phyloP scores from a whole-genome alignment of 2,329 filamentous ascomycete genomes.

The Oidium heveae region DNA sequence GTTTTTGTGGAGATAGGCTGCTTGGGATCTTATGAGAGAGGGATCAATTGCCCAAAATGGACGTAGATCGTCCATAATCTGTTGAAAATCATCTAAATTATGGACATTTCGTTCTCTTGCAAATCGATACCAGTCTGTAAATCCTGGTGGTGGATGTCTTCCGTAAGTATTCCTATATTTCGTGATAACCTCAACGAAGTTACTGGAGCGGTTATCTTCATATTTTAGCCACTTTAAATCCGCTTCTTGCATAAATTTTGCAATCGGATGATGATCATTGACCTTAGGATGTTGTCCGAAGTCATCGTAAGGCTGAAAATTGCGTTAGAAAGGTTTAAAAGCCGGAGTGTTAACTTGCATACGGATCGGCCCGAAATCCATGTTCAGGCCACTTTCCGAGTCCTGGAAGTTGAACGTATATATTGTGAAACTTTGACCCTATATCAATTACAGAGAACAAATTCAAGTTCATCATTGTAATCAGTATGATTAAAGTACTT shows the following conservation, averaged over 20 bases:
- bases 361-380: conserved; percentile 3
- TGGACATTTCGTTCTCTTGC: conserved; percentile 26
- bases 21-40: conserved; percentile 16
- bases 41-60: conserved; percentile 29
- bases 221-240: conserved; percentile 12
- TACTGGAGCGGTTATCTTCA: conserved; percentile 17
- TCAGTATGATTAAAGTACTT: not conserved
- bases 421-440: conserved; percentile 8
- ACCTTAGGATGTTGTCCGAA: conserved; percentile 9
- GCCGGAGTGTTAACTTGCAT: conserved; percentile 4
- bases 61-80: conserved; percentile 34
- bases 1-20: conserved; percentile 16
- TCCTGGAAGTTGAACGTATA: conserved; percentile 8
- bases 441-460: conserved; percentile 10
- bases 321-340: not conserved
- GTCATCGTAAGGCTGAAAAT: conserved; percentile 7
- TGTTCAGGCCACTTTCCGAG: conserved; percentile 2
- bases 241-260: conserved; percentile 12
- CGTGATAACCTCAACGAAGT: conserved; percentile 24
- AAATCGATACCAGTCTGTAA: conserved; percentile 31
- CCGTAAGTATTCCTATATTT: conserved; percentile 30
- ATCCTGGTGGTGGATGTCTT: conserved; percentile 37
- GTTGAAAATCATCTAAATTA: conserved; percentile 36
- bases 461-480: not conserved
- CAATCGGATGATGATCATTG: conserved; percentile 13